phyloP scores from a whole-genome alignment of 2,329 filamentous ascomycete species.

The Ophiostoma montium region DNA sequence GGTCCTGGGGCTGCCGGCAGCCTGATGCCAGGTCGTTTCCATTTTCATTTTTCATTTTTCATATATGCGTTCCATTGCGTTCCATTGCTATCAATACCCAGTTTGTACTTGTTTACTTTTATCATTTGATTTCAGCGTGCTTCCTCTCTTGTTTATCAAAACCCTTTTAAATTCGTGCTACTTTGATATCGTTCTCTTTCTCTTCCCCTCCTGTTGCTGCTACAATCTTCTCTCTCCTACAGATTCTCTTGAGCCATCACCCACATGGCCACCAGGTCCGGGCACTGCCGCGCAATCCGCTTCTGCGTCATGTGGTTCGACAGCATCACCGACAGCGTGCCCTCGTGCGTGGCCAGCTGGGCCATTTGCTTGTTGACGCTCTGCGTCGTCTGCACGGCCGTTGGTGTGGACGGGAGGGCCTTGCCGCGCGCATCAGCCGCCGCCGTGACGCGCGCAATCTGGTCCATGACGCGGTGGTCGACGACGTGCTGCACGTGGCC shows the following conservation, averaged over 20 bases:
- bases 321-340: constrained; percentile 11
- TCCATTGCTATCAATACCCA: no score
- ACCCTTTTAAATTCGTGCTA: no score
- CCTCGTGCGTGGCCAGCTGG: constrained; percentile 1
- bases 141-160: no score
- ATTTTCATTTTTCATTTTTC: not conserved
- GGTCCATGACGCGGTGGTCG: constrained; percentile 5
- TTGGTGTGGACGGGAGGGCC: no score
- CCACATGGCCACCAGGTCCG: constrained; percentile 14
- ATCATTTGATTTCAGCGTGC: no score
- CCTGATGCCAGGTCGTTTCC: not conserved
- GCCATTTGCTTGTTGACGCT: constrained; percentile 10
- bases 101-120: no score
- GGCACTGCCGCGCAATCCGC: constrained; percentile 14
- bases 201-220: not conserved
- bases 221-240: no score
- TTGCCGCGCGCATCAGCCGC: not conserved
- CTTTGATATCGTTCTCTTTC: not conserved
- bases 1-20: constrained; percentile 38
- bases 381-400: not conserved
- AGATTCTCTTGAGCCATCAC: constrained; percentile 12
- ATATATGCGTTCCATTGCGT: not conserved
- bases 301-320: constrained; percentile 14
- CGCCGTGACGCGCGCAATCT: constrained; percentile 2
- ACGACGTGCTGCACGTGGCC: constrained; percentile 9